These are phyloP conservation scores for Triticum urartu DNA, from an alignment of 176 grass and related monocot genomes.

Conservation along the genomic window DNA sequence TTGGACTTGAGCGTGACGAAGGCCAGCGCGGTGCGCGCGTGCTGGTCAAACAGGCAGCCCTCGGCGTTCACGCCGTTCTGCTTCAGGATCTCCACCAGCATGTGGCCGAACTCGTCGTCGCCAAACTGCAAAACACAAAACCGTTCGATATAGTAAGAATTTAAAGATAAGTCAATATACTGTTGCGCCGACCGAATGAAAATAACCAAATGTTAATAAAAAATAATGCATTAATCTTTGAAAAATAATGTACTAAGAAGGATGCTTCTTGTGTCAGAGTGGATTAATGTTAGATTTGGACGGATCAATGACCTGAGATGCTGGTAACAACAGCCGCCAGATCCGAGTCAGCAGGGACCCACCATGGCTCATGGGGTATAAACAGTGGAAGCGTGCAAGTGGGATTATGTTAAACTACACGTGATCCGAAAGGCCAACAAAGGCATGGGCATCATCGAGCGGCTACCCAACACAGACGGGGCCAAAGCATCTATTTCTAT, in stretches of 20 bases:
- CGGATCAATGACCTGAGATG: background rate
- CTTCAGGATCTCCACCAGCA: slow-evolving; percentile 83
- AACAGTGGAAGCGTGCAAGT: no score
- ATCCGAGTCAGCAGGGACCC: slow-evolving; percentile 28
- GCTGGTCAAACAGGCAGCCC: slow-evolving; percentile 65
- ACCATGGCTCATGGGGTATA: background rate
- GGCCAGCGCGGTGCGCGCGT: slow-evolving; percentile 78
- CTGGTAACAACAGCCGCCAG: slow-evolving; percentile 6
- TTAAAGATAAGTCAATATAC: background rate
- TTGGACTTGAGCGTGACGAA: slow-evolving; percentile 76
- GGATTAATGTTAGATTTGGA: background rate
- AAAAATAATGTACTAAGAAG: background rate
- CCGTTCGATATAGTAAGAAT: no score
- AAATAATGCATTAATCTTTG: no score
- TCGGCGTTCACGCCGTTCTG: slow-evolving; percentile 68
- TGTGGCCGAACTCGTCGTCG: slow-evolving; percentile 90
- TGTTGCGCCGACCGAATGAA: background rate
- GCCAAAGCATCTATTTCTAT: background rate
- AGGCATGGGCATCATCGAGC: background rate
- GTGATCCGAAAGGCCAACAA: slow-evolving; percentile 3
- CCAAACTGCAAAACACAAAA: slow-evolving; percentile 47
- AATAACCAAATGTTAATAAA: no score
- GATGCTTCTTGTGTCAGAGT: background rate
- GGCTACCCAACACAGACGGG: background rate
- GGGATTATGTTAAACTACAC: background rate